Conservation (phyloP, 1,284 basidiomycete species). For the Paramarasmius palmivorus region DNA sequence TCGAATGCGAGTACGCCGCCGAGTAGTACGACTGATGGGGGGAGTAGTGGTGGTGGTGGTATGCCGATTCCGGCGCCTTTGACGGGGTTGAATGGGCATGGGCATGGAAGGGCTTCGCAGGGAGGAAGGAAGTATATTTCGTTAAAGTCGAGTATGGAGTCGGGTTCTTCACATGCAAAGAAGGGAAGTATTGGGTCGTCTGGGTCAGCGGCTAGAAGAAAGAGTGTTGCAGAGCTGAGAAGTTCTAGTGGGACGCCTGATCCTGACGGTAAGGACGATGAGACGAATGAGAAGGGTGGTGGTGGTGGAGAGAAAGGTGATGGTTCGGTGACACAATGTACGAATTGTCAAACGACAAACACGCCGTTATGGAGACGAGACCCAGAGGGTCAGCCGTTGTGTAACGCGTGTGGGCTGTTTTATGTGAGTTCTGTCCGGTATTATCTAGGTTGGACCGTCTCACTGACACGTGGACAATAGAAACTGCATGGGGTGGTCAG, state of each 20-base stretch:
- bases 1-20: slow-evolving; percentile 73
- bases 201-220: slow-evolving; percentile 48
- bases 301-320: slow-evolving; percentile 64
- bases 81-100: neutral
- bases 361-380: slow-evolving; percentile 95
- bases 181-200: slow-evolving; percentile 1
- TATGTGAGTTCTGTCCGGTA: slow-evolving; percentile 59
- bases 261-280: slow-evolving; percentile 31
- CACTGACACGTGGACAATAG: slow-evolving; percentile 37
- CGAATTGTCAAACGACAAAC: slow-evolving; percentile 94
- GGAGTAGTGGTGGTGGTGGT: neutral
- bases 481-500: slow-evolving; percentile 96
- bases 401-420: slow-evolving; percentile 91
- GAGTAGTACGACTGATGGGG: slow-evolving; percentile 52
- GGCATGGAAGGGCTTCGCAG: slow-evolving; percentile 23
- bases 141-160: slow-evolving; percentile 54
- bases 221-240: slow-evolving; percentile 36
- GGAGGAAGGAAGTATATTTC: slow-evolving; percentile 57
- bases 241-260: slow-evolving; percentile 61
- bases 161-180: no score
- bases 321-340: slow-evolving; percentile 79
- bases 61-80: slow-evolving; percentile 14
- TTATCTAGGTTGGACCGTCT: slow-evolving; percentile 7
- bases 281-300: slow-evolving; percentile 35
- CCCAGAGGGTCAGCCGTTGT: slow-evolving; percentile 92